These are phyloP conservation scores for Cercophora scortea DNA, from an alignment of 495 filamentous ascomycete species.

Conservation along the genomic window DNA sequence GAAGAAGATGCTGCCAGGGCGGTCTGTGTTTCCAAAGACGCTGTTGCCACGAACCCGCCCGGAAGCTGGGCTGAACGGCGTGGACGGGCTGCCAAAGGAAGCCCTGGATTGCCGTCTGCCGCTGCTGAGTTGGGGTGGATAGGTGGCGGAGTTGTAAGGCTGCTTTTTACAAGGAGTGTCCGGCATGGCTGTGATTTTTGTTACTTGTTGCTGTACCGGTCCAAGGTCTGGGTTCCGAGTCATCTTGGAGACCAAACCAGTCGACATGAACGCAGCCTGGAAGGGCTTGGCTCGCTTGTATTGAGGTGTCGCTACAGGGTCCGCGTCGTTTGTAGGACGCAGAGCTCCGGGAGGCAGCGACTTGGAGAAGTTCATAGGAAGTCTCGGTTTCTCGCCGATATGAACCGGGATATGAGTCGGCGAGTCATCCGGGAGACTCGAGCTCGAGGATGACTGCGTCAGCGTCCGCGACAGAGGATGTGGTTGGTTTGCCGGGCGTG, in stretches of 20 bases:
- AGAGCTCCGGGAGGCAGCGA: slow-evolving; percentile 61
- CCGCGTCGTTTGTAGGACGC: slow-evolving; percentile 37
- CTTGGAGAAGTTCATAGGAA: slow-evolving; percentile 62
- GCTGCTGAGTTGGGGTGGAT: slow-evolving; percentile 49
- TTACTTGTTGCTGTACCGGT: slow-evolving; percentile 34
- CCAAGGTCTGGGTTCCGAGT: slow-evolving; percentile 54
- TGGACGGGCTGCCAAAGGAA: slow-evolving; percentile 36
- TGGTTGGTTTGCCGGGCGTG: slow-evolving; percentile 44
- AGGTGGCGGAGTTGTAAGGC: slow-evolving; percentile 54
- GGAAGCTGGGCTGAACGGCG: slow-evolving; percentile 52
- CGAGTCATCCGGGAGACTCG: slow-evolving; percentile 68
- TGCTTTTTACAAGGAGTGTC: slow-evolving; percentile 94
- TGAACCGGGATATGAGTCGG: slow-evolving; percentile 58
- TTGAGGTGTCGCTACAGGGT: slow-evolving; percentile 70
- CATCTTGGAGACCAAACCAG: slow-evolving; percentile 85
- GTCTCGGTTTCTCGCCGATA: slow-evolving; percentile 39
- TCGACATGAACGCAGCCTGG: slow-evolving; percentile 86
- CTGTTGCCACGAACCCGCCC: slow-evolving; percentile 32
- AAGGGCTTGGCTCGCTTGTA: slow-evolving; percentile 78
- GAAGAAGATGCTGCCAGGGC: slow-evolving; percentile 36
- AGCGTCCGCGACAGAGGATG: slow-evolving; percentile 82
- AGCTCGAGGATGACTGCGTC: slow-evolving; percentile 74
- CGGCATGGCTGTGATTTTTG: slow-evolving; percentile 48
- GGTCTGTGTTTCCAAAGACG: slow-evolving; percentile 54
- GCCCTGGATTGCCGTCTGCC: slow-evolving; percentile 31